Conservation (phyloP, 2,329 filamentous ascomycete species). For the Samsoniella hepiali region DNA sequence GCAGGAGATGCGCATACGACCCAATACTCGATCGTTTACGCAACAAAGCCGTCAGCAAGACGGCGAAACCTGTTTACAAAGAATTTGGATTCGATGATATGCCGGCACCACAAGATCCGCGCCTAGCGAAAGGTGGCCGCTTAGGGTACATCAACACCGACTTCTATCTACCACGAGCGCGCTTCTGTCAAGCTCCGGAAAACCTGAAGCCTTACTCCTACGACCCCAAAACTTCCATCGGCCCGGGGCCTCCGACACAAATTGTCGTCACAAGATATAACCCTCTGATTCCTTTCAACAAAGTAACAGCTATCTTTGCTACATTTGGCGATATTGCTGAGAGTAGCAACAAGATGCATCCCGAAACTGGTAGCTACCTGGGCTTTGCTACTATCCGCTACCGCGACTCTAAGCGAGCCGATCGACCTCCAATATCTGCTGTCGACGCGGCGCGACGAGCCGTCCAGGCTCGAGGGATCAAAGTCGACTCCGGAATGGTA, state of each 20-base stretch:
- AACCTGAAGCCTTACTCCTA: constrained; percentile 77
- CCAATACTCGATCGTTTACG: constrained; percentile 52
- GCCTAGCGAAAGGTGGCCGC: constrained; percentile 65
- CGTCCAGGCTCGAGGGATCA: constrained; percentile 70
- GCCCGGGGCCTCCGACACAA: constrained; percentile 83
- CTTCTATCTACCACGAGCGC: constrained; percentile 68
- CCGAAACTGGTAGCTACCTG: constrained; percentile 87
- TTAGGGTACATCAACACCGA: constrained; percentile 67
- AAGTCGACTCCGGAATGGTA: constrained; percentile 73
- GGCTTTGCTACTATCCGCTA: constrained; percentile 92
- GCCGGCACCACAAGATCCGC: constrained; percentile 71
- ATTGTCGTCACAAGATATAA: constrained; percentile 97
- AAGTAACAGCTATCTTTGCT: constrained; percentile 72
- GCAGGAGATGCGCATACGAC: constrained; percentile 60
- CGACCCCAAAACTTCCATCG: constrained; percentile 79
- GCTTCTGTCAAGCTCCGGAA: constrained; percentile 70
- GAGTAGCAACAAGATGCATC: constrained; percentile 92
- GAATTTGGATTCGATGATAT: constrained; percentile 71
- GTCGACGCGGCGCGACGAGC: constrained; percentile 79
- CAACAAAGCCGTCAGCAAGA: constrained; percentile 51
- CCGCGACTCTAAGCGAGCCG: constrained; percentile 61
- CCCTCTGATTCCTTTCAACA: constrained; percentile 75
- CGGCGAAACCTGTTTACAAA: constrained; percentile 58
- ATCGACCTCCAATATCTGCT: constrained; percentile 55
- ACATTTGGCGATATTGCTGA: constrained; percentile 84